These are phyloP conservation scores for Brassica rapa DNA, from an alignment of 345 rosid species.

Conservation along the genomic window DNA sequence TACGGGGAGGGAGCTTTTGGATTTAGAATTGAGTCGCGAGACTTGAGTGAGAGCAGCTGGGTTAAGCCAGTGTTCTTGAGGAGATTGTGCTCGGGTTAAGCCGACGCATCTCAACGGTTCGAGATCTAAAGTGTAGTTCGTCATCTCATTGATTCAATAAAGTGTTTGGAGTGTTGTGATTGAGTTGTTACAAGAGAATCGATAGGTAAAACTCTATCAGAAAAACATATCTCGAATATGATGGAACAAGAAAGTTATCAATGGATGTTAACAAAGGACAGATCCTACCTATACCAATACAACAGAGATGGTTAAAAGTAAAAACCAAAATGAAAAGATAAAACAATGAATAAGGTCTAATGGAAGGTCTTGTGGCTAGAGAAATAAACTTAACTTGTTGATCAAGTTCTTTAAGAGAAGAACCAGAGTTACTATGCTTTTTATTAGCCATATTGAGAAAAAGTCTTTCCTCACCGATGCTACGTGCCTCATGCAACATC, in stretches of 20 bases:
- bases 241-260: not conserved
- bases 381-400: not conserved
- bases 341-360: not conserved
- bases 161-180: too few relatives aligned
- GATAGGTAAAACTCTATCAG: too few relatives aligned
- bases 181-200: too few relatives aligned
- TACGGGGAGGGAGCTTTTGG: too few relatives aligned
- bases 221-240: not conserved
- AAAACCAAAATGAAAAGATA: not conserved
- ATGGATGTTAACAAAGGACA: not conserved
- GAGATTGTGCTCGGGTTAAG: too few relatives aligned
- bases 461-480: not conserved
- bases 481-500: constrained; percentile 3
- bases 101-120: too few relatives aligned
- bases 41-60: too few relatives aligned
- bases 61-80: too few relatives aligned
- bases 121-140: too few relatives aligned
- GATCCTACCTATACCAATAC: not conserved
- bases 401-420: not conserved
- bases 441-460: not conserved
- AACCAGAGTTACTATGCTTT: not conserved
- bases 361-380: too few relatives aligned
- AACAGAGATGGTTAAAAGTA: not conserved
- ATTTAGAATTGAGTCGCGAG: too few relatives aligned
- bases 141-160: too few relatives aligned